Percentiles rank a stretch among this genome's conserved stretches.
These are phyloP conservation scores for Ophiostoma sp. DNA, from an alignment of 2,329 filamentous ascomycete genomes.

Conservation along the genomic window DNA sequence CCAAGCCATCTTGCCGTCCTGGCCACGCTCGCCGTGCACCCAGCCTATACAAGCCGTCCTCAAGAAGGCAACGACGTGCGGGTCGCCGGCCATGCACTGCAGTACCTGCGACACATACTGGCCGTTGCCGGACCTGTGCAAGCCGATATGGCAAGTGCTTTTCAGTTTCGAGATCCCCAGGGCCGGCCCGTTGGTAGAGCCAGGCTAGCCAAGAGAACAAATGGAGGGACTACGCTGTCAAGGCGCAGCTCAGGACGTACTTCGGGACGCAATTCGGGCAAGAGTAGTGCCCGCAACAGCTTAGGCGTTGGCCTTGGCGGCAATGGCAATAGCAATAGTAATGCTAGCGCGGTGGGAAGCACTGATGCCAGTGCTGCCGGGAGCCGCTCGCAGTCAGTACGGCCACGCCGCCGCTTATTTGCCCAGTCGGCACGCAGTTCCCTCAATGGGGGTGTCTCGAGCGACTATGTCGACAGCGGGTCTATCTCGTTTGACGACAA, in stretches of 20 bases:
- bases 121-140: constrained; percentile 62
- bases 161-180: constrained; percentile 50
- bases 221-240: not conserved
- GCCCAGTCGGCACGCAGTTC: constrained; percentile 7
- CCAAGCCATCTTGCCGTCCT: constrained; percentile 69
- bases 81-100: constrained; percentile 60
- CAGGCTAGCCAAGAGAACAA: not conserved
- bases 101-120: constrained; percentile 64
- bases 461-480: constrained; percentile 24
- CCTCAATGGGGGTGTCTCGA: not conserved
- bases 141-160: constrained; percentile 64
- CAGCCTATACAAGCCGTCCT: constrained; percentile 68
- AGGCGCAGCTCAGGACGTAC: not conserved
- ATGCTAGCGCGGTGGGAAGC: not conserved
- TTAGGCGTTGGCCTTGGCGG: not conserved
- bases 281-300: not conserved
- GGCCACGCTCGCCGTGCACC: constrained; percentile 78
- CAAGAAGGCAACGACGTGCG: constrained; percentile 54
- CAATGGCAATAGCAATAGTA: not conserved
- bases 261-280: not conserved
- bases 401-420: constrained; percentile 22
- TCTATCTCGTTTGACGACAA: constrained; percentile 15
- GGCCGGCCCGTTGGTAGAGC: constrained; percentile 1
- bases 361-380: not conserved
- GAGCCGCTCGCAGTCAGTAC: constrained; percentile 27